phyloP scores from a whole-genome alignment of 805 yeast species.

The Metschnikowia corniflorae region DNA sequence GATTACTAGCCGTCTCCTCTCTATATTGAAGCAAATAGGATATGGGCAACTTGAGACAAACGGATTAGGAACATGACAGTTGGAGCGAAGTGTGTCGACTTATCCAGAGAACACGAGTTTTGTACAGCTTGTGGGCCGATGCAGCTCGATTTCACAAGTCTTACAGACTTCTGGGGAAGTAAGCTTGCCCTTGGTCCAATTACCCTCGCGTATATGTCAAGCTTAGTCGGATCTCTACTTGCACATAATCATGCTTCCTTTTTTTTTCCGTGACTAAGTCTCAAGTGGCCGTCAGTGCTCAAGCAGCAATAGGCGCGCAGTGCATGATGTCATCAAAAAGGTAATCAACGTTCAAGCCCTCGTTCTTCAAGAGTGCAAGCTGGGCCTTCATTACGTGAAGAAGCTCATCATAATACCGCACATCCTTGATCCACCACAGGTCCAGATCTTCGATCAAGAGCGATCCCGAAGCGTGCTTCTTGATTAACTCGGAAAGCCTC shows the following conservation, averaged over 20 bases:
- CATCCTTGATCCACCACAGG: conserved; percentile 35
- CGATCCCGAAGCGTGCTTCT: conserved; percentile 65
- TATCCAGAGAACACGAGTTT: too few relatives aligned
- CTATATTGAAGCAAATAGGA: too few relatives aligned
- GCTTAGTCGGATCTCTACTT: too few relatives aligned
- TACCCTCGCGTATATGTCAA: too few relatives aligned
- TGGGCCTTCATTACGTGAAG: conserved; percentile 54
- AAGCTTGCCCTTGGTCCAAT: too few relatives aligned
- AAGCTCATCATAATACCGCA: conserved; percentile 49
- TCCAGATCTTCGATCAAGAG: conserved; percentile 23
- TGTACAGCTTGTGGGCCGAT: too few relatives aligned
- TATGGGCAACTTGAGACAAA: too few relatives aligned
- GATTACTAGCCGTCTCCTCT: too few relatives aligned
- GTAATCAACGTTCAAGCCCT: conserved; percentile 74
- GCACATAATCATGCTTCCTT: not conserved
- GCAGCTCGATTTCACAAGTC: too few relatives aligned
- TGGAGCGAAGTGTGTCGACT: too few relatives aligned
- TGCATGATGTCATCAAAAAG: conserved; percentile 46
- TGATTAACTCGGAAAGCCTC: conserved; percentile 54
- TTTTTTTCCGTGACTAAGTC: not conserved
- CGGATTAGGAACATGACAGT: too few relatives aligned
- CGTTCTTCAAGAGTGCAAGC: conserved; percentile 54
- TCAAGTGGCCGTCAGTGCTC: not conserved
- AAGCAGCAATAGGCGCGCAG: conserved; percentile 6
- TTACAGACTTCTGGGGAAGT: too few relatives aligned